These are phyloP conservation scores for Pulveroboletus sp. DNA, from an alignment of 768 basidiomycete species.

Conservation along the genomic window DNA sequence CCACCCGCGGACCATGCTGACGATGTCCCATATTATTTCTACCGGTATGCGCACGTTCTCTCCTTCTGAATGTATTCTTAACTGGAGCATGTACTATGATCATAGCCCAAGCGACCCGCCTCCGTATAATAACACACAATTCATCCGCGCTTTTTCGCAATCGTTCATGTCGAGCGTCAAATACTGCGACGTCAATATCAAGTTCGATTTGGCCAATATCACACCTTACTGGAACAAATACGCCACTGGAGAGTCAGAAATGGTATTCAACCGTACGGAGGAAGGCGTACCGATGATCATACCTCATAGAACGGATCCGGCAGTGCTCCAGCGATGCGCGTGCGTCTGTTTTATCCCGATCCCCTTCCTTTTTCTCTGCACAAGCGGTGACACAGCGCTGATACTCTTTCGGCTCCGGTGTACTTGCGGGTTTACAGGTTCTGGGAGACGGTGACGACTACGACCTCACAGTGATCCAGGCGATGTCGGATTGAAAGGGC, in stretches of 20 bases:
- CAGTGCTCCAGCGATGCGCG: slow-evolving; percentile 7
- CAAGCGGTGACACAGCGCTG: background rate
- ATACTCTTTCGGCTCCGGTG: background rate
- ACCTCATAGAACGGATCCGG: slow-evolving; percentile 3
- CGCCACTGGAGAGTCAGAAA: slow-evolving; percentile 4
- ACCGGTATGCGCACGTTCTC: slow-evolving; percentile 10
- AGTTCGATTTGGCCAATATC: slow-evolving; percentile 13
- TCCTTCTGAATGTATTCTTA: background rate
- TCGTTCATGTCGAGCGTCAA: slow-evolving; percentile 23
- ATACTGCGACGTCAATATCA: slow-evolving; percentile 21
- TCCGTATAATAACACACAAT: slow-evolving; percentile 24
- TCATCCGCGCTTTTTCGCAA: slow-evolving; percentile 26
- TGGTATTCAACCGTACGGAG: slow-evolving; percentile 13
- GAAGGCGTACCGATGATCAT: background rate
- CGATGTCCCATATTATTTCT: slow-evolving; percentile 40
- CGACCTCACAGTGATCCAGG: slow-evolving; percentile 6
- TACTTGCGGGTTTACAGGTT: slow-evolving; percentile 4
- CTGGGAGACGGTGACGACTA: slow-evolving; percentile 9
- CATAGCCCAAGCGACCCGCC: slow-evolving; percentile 1
- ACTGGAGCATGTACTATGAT: background rate
- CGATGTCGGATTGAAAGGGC: background rate
- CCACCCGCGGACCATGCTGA: slow-evolving; percentile 28
- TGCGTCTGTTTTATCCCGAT: background rate
- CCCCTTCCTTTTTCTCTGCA: too few relatives aligned
- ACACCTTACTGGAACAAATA: slow-evolving; percentile 14